Base-by-base conservation (phyloP, 1,284 basidiomycete genomes). In the Fomitopsis schrenkii region DNA sequence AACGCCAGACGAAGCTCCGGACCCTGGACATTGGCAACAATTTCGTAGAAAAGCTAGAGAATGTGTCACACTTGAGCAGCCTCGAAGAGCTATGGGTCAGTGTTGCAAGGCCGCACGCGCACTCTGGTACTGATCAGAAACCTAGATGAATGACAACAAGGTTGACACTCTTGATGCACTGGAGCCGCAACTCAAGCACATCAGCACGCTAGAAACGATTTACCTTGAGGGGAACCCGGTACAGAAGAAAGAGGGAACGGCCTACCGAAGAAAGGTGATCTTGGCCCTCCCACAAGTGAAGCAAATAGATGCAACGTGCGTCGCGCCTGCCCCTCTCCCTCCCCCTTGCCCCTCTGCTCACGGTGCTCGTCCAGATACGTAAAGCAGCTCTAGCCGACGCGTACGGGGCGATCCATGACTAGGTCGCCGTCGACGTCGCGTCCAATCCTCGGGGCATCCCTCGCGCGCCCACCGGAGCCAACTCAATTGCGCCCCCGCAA, bases 221-320 rank as follows among this genome's bases (percentile, higher is more conserved):
- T 99, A 99, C 74, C 83, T 99, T 36, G 97, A 99, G 75, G 90
- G 87, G 7, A 99, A 99, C 73, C 97, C 97, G 1, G 91, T 92
- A 64, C 95, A 98, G 74, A 81, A 76, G 44, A 81, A 81, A 19
- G 94, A 98, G 70, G 90, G 86, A 67, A 77, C 84, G 1, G 85
- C 83, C 19, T 99, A 99, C 74, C 80, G 95, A 65, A 81, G 97
- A 59, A 99, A 98, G 78, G 81, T 99, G 63, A 95, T 92, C 71
- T 77, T 98, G 46, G 86, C 89, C 4, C 77, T 98, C 19, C 95
- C 96, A 0, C 94, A 97, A 71, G 76, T 98, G 61, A 85, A 85
- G 70, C 97, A 99, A 77, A 90, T 99, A 61, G 97, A 99, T 76
- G 97, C 97, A 35, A 97, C 93, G 88, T 97, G 70, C 69, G 93